phyloP scores from a whole-genome alignment of 495 filamentous ascomycete species.

The Astrothelium macrocarpum region DNA sequence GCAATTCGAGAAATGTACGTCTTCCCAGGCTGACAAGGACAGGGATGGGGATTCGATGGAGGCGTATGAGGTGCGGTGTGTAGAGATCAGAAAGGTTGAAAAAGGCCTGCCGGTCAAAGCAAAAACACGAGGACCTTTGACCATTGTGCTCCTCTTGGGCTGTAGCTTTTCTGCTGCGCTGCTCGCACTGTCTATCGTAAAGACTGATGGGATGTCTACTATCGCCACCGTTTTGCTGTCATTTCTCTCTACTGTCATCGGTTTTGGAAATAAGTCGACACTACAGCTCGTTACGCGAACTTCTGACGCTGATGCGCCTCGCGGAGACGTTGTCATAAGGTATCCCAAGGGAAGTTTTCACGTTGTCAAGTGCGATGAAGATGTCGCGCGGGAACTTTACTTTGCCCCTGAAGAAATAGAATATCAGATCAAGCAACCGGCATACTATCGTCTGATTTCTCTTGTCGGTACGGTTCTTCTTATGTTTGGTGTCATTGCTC shows the following conservation, averaged over 20 bases:
- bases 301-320: conserved; percentile 12
- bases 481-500: conserved; percentile 39
- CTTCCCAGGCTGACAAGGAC: neutral
- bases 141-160: conserved; percentile 31
- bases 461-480: conserved; percentile 38
- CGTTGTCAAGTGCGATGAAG: conserved; percentile 31
- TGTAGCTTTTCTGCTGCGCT: conserved; percentile 31
- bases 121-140: conserved; percentile 30
- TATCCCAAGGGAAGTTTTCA: conserved; percentile 34
- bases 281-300: conserved; percentile 24
- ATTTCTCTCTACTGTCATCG: conserved; percentile 37
- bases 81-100: conserved; percentile 27
- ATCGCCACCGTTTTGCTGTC: conserved; percentile 36
- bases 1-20: too few species aligned
- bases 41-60: conserved; percentile 25
- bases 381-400: conserved; percentile 33
- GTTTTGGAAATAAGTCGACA: conserved; percentile 35
- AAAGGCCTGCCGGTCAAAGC: conserved; percentile 22
- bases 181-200: conserved; percentile 29
- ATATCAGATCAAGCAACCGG: conserved; percentile 28
- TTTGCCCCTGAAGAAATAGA: conserved; percentile 37
- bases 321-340: conserved; percentile 32
- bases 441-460: conserved; percentile 33
- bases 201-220: conserved; percentile 36
- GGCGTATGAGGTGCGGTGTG: conserved; percentile 34